Base-by-base conservation (phyloP, 768 basidiomycete species). In the Suillus cothurnatus region DNA sequence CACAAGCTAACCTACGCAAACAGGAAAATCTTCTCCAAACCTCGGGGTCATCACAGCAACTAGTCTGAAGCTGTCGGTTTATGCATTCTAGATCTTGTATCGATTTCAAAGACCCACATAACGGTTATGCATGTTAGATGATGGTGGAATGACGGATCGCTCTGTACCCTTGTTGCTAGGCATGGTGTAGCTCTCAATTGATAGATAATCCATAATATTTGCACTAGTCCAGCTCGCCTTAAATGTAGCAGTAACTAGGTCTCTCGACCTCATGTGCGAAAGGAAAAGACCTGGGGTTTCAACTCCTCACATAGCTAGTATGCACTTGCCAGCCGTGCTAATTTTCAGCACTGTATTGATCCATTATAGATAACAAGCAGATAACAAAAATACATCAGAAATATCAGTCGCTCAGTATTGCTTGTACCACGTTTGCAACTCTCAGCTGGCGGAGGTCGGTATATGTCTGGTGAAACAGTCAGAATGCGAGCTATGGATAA, bases 361-460 rank as follows among this genome's bases (percentile, higher is more conserved):
- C 11, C 12, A 21, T 21, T 31, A 59, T 28, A 41, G 23, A 59
- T 28, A 59, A 11, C 58, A 59, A 41, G 58, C 41, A 41, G 39
- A 59, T 59, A 41, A 19, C 11, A 41, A 38, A 59, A 60, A 14
- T n/a, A 61, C 21, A 38, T 53, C 36, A 31, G 19, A 34, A 9
- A 57, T 6, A 38, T 71, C 71, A 95, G 74, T 93, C 91, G 66
- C 86, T 88, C 70, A 99, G 79, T 71, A 99, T 90, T 47, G 97
- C 96, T 70, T 94, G 87, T 17, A 99, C 97, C 65, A 99, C 95
- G 72, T 97, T 97, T 6, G 82, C 86, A 39, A 99, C 97, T 66
- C 92, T 84, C 68, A 99, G 75, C 74, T 97, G 95, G 60, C 95
- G 84, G 72, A 99, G 77, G 79, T 99, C 97, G 38, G 95, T 97